These are phyloP conservation scores for Candida manassasensis DNA, from an alignment of 805 yeast species.

Conservation along the genomic window DNA sequence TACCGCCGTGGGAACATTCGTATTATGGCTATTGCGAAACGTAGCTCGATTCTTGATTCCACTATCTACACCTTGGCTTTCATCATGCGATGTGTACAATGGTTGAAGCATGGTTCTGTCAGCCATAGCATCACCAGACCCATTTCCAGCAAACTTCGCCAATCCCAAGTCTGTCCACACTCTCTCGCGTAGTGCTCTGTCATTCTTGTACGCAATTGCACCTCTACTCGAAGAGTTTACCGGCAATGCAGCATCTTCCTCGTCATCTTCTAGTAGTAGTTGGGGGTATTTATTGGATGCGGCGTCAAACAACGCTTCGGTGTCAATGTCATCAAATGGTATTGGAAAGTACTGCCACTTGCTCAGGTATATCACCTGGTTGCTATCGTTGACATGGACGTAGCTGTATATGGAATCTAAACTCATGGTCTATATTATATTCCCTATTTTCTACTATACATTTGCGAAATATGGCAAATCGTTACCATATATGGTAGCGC, in stretches of 20 bases:
- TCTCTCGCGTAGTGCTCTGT: conserved; percentile 23
- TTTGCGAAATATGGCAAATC: background rate
- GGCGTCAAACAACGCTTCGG: conserved; percentile 32
- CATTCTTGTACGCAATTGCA: conserved; percentile 34
- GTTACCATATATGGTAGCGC: background rate
- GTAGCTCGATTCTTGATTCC: conserved; percentile 7
- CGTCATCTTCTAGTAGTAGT: conserved; percentile 33
- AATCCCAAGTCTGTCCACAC: conserved; percentile 34
- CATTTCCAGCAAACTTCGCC: conserved; percentile 21
- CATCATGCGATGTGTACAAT: conserved; percentile 23
- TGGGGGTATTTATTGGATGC: conserved; percentile 34
- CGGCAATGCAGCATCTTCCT: conserved; percentile 37
- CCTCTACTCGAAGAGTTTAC: conserved; percentile 33
- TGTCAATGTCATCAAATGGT: conserved; percentile 40
- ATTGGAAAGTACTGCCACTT: conserved; percentile 38
- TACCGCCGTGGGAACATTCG: conserved; percentile 1
- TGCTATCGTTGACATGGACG: conserved; percentile 34
- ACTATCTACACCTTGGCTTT: conserved; percentile 9
- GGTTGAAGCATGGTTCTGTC: conserved; percentile 34
- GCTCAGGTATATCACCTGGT: conserved; percentile 38
- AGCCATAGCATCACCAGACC: conserved; percentile 11
- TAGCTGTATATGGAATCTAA: conserved; percentile 10
- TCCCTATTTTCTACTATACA: background rate
- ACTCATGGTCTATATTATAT: background rate
- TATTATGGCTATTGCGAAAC: conserved; percentile 3